phyloP scores from a whole-genome alignment of 345 rosid genomes.

The Turritis glabra region DNA sequence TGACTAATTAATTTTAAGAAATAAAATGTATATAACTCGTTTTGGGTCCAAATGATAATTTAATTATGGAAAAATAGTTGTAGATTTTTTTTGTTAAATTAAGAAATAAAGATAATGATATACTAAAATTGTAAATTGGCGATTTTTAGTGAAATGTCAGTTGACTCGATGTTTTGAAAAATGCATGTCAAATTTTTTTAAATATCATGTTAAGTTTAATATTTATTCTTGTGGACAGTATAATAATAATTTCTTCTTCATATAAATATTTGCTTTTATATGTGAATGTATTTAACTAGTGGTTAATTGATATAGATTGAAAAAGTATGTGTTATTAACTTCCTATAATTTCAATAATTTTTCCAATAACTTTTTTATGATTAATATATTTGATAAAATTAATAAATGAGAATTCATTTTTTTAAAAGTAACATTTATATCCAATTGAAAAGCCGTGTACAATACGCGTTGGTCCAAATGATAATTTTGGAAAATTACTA shows the following conservation, averaged over 20 bases:
- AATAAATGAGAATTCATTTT: not conserved
- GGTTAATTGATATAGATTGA: not conserved
- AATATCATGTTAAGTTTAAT: not conserved
- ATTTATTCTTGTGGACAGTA: not conserved
- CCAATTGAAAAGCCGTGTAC: not conserved
- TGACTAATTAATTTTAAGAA: not conserved
- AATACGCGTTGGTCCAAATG: not conserved
- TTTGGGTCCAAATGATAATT: not conserved
- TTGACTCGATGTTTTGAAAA: not conserved
- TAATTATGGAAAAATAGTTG: not conserved
- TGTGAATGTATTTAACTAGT: not conserved
- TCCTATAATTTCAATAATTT: not conserved
- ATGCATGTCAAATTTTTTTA: not conserved
- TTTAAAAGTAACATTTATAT: not conserved
- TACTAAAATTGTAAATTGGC: not conserved
- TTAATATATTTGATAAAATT: not conserved
- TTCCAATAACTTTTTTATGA: not conserved
- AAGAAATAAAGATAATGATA: not conserved
- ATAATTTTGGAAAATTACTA: no score
- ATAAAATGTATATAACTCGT: not conserved
- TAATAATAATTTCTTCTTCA: not conserved
- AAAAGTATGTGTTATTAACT: not conserved
- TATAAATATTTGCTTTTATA: not conserved
- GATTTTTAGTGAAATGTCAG: not conserved
- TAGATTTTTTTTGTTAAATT: not conserved